phyloP scores from a whole-genome alignment of 2,329 filamentous ascomycete species.

The Microdochium bolleyi region DNA sequence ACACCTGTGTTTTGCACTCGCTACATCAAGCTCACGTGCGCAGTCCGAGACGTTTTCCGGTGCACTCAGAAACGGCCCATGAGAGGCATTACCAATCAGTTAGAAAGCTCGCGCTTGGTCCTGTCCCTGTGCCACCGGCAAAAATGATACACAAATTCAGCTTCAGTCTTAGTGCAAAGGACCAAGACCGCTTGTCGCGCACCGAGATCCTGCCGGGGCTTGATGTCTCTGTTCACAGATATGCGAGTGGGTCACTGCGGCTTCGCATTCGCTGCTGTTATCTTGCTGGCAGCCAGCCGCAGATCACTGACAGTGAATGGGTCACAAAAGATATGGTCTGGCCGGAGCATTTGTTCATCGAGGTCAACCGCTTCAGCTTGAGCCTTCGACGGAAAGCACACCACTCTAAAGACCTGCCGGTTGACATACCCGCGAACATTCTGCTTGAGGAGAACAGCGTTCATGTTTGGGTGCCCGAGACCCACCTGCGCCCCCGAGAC shows the following conservation, averaged over 20 bases:
- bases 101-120: constrained; percentile 39
- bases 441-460: constrained; percentile 54
- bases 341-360: constrained; percentile 63
- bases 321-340: constrained; percentile 55
- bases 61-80: constrained; percentile 5
- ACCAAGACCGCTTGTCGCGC: constrained; percentile 23
- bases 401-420: constrained; percentile 66
- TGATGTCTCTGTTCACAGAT: constrained; percentile 22
- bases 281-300: constrained; percentile 5
- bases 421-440: constrained; percentile 62
- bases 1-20: constrained; percentile 11
- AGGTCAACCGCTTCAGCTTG: constrained; percentile 55
- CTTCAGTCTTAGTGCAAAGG: constrained; percentile 35
- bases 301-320: constrained; percentile 44
- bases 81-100: constrained; percentile 50
- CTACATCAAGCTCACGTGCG: constrained; percentile 38
- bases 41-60: constrained; percentile 37
- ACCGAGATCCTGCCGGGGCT: constrained; percentile 25
- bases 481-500: constrained; percentile 3
- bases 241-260: constrained; percentile 42
- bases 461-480: constrained; percentile 34
- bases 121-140: constrained; percentile 28
- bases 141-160: constrained; percentile 30
- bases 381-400: constrained; percentile 59
- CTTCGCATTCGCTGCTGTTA: constrained; percentile 63